A percentile compares a stretch with the other conserved stretches of the same genome.
Evolutionary conservation across 257 asterid species (phyloP).

Genomic region (Prunella vulgaris): DNA sequence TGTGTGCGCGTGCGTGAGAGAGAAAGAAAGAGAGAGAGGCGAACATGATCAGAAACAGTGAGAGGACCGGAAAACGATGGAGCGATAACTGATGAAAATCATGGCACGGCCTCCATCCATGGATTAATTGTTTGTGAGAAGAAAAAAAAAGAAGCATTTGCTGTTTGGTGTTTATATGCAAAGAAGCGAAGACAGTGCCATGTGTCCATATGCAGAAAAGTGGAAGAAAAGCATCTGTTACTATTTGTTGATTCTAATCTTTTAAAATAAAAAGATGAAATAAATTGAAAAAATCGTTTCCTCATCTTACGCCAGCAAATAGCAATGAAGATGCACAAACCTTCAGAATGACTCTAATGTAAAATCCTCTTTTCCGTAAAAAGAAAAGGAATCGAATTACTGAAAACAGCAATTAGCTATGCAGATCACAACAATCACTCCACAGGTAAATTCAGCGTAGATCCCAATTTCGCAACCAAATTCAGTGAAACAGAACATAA

Average conservation of each 20-base stretch:
- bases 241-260: neutral
- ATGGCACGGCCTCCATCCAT: conserved; percentile 19
- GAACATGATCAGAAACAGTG: conserved; percentile 5
- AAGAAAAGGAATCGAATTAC: neutral
- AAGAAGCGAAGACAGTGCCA: neutral
- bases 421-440: conserved; percentile 2
- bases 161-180: conserved; percentile 16
- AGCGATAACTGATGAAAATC: conserved; percentile 18
- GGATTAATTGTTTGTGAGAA: conserved; percentile 9
- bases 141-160: conserved; percentile 7
- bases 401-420: neutral
- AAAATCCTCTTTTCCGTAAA: neutral
- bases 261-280: neutral
- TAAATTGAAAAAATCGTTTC: neutral
- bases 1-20: conserved; percentile 10
- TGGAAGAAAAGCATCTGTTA: conserved; percentile 15
- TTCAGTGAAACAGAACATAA: neutral
- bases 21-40: neutral
- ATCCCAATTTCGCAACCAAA: neutral
- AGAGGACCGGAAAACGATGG: conserved; percentile 12
- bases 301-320: neutral
- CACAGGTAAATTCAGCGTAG: neutral
- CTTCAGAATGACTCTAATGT: neutral
- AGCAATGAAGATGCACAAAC: neutral
- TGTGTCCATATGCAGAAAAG: neutral